A percentile compares a stretch with the other conserved stretches of the same genome.
phyloP scores from a whole-genome alignment of 495 filamentous ascomycete species.

The Penicillium egyptiacum region DNA sequence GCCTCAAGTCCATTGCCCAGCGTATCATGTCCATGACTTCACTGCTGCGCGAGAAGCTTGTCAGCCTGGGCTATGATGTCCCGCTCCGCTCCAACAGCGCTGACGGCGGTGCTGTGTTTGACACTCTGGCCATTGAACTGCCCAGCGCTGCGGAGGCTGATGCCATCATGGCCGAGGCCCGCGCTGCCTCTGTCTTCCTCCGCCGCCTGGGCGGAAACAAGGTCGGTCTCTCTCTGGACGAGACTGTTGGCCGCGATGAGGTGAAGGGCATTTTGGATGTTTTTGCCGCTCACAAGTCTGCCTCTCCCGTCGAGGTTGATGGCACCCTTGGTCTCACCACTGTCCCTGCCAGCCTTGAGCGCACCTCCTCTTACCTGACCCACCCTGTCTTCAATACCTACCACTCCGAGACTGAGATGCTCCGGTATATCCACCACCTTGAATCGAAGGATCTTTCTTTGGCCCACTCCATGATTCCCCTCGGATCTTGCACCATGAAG shows the following conservation, averaged over 20 bases:
- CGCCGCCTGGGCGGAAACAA: slow-evolving; percentile 58
- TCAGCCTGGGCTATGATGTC: slow-evolving; percentile 64
- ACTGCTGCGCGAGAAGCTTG: slow-evolving; percentile 65
- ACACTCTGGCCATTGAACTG: slow-evolving; percentile 75
- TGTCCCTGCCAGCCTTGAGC: slow-evolving; percentile 61
- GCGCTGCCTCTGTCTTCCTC: slow-evolving; percentile 61
- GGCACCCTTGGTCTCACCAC: slow-evolving; percentile 47
- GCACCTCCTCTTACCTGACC: slow-evolving; percentile 75
- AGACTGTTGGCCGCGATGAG: slow-evolving; percentile 64
- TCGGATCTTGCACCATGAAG: slow-evolving; percentile 99
- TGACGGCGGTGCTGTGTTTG: slow-evolving; percentile 63
- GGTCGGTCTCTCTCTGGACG: slow-evolving; percentile 70
- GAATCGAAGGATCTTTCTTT: slow-evolving; percentile 95
- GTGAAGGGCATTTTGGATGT: slow-evolving; percentile 59
- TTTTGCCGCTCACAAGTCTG: slow-evolving; percentile 48
- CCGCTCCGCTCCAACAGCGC: slow-evolving; percentile 51
- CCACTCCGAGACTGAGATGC: slow-evolving; percentile 94
- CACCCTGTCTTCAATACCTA: slow-evolving; percentile 97
- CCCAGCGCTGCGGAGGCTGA: slow-evolving; percentile 35
- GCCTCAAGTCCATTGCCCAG: slow-evolving; percentile 83
- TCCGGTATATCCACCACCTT: slow-evolving; percentile 92
- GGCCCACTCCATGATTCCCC: slow-evolving; percentile 96
- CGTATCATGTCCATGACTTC: slow-evolving; percentile 69
- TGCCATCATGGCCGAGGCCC: slow-evolving; percentile 36
- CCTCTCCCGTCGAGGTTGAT: slow-evolving; percentile 39